Conservation (phyloP, 371 early-diverging fungal species). For the Phascolomyces articulosus region DNA sequence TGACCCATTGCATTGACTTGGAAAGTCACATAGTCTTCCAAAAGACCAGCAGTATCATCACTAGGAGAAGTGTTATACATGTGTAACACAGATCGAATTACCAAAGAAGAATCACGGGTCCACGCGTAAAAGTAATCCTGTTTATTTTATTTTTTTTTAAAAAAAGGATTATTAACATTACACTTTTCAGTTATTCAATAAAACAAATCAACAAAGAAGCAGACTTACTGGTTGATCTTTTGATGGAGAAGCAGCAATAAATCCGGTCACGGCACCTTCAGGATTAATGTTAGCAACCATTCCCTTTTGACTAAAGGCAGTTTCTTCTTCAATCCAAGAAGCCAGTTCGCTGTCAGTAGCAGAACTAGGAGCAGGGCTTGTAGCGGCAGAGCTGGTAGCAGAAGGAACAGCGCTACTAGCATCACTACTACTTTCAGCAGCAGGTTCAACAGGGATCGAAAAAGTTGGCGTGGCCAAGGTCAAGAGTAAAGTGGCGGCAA, state of each 20-base stretch:
- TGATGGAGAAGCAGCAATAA: constrained; percentile 42
- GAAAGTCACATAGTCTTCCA: constrained; percentile 42
- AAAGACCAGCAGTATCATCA: constrained; percentile 8
- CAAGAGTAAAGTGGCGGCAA: background rate
- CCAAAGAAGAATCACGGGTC: constrained; percentile 75
- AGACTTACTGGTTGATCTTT: constrained; percentile 41
- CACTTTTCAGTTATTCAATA: too few species aligned
- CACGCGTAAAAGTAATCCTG: constrained; percentile 79
- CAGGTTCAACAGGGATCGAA: background rate
- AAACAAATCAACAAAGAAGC: too few species aligned
- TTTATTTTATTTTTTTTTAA: background rate
- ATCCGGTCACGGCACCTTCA: constrained; percentile 31
- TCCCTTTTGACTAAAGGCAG: background rate
- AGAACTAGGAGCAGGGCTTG: background rate
- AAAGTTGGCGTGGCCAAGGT: background rate
- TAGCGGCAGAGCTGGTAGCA: background rate
- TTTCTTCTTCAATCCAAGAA: constrained; percentile 7
- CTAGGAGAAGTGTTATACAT: constrained; percentile 11
- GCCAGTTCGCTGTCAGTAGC: background rate
- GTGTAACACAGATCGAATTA: constrained; percentile 34
- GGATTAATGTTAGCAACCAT: constrained; percentile 37
- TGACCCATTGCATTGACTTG: constrained; percentile 28
- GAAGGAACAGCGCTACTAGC: too few species aligned
- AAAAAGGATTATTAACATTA: background rate
- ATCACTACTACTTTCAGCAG: background rate